Conservation (phyloP, 2,329 filamentous ascomycete species). For the Exophiala lecanii-corni region DNA sequence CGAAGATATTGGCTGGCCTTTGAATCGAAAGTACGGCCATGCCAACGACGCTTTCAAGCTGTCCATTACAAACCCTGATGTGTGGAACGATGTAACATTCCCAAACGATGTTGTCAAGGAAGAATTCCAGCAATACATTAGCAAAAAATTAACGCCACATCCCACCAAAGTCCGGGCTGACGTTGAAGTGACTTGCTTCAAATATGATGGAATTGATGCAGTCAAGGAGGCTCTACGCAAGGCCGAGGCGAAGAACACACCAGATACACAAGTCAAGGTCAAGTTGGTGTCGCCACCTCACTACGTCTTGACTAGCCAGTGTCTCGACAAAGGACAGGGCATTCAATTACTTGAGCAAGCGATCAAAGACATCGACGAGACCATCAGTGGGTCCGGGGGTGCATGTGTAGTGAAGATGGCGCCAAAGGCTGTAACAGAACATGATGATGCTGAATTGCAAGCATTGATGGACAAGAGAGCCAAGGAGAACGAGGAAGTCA, state of each 20-base stretch:
- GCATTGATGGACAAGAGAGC: conserved; percentile 99
- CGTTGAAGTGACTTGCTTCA: conserved; percentile 91
- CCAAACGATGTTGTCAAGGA: conserved; percentile 78
- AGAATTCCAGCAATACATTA: conserved; percentile 90
- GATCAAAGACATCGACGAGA: conserved; percentile 78
- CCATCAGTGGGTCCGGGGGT: conserved; percentile 73
- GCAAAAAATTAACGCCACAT: conserved; percentile 93
- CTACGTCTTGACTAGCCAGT: conserved; percentile 93
- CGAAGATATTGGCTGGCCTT: conserved; percentile 89
- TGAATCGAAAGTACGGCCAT: conserved; percentile 97
- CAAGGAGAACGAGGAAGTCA: conserved; percentile 95
- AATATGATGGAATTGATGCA: conserved; percentile 96
- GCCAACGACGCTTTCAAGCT: conserved; percentile 98
- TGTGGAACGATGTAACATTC: conserved; percentile 92
- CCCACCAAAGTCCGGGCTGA: conserved; percentile 99
- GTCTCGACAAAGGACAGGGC: conserved; percentile 83
- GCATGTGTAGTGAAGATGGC: conserved; percentile 93
- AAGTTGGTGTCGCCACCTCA: conserved; percentile 96
- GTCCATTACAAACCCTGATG: conserved; percentile 94
- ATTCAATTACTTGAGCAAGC: conserved; percentile 82
- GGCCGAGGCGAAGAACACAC: conserved; percentile 87
- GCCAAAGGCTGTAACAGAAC: conserved; percentile 97
- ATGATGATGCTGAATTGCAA: conserved; percentile 93
- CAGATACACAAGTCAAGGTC: conserved; percentile 93
- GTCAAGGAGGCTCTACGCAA: conserved; percentile 89